Evolutionary conservation across 305 asterid species (phyloP), one percentile per base, ranked within the genome.

Genomic region (Solanum aculeatissimum): DNA sequence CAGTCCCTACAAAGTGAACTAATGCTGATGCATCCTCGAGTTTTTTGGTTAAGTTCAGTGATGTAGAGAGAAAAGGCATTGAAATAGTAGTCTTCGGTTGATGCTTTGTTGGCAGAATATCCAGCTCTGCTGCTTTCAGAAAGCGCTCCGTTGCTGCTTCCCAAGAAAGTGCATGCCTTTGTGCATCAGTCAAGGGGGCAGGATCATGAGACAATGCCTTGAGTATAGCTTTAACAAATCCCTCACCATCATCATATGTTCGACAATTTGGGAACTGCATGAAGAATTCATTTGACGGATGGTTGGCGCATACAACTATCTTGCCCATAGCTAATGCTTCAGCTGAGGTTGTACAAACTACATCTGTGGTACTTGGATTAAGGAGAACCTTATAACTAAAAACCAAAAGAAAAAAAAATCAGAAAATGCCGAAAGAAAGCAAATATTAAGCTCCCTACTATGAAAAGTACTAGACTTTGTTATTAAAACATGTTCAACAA

Each of bases 241-340:
- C 97, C 68, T 90, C 88, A 9, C 87, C 89, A 74, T 92, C 91
- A 68, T 94, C 90, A 72, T 92, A 95, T 58, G 92, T 91, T 84
- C 95, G 87, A 83, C 98, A 97, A 89, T 97, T 97, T 19, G 98
- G 95, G 88, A 97, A 97, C 92, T 94, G 98, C 88, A 92, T 95
- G 92, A 95, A 97, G 91, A 97, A 97, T 23, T 93, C 98, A 51
- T 97, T 97, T 4, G 99, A 97, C 65, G 96, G 95, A 89, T 97
- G 98, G 87, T 95, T 92, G 84, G 98, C 98, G 2, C 98, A 97
- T 69, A 95, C 90, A 4, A 95, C 99, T 80, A 95, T 95, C 90
- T 97, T 97, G 74, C 99, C 99, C 99, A 94, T 95, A 6, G 98
- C 99, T 82, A 97, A 87, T 83, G 98, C 98, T 91, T 97, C 98